Percentiles rank a stretch among this genome's conserved stretches.
Evolutionary conservation across 805 yeast species (phyloP).

Genomic region (Vanderwaltozyma yarrowii): DNA sequence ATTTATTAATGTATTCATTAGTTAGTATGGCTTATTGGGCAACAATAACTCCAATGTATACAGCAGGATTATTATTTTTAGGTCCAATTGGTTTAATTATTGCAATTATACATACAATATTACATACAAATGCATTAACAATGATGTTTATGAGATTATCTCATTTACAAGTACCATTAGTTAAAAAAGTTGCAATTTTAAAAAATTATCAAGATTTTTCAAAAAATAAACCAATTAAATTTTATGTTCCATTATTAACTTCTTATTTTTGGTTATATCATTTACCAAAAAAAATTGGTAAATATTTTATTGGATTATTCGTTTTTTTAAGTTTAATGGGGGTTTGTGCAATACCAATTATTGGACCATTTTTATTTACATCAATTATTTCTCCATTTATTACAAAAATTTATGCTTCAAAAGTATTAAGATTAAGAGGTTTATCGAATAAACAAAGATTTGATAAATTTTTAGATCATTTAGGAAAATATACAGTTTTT

Average conservation of each 20-base stretch:
- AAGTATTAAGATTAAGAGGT: conserved; percentile 14
- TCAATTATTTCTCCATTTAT: conserved; percentile 21
- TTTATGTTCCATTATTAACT: conserved; percentile 20
- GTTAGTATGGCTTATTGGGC: conserved; percentile 20
- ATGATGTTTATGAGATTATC: conserved; percentile 26
- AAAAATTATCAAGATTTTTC: conserved; percentile 2
- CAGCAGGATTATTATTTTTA: conserved; percentile 17
- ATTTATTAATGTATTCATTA: conserved; percentile 12
- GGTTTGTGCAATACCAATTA: conserved; percentile 21
- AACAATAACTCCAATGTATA: conserved; percentile 24
- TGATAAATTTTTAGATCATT: conserved; percentile 15
- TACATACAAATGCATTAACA: conserved; percentile 24
- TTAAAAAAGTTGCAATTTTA: conserved; percentile 6
- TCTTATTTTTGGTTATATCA: conserved; percentile 23
- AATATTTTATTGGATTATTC: conserved; percentile 12
- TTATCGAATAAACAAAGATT: conserved; percentile 13
- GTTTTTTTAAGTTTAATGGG: conserved; percentile 9
- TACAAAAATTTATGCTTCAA: conserved; percentile 21
- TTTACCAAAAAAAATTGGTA: conserved; percentile 18
- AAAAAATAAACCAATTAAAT: conserved; percentile 15
- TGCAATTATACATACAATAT: conserved; percentile 21
- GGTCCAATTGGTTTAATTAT: conserved; percentile 24
- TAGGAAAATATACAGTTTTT: conserved; percentile 24
- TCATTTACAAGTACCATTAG: conserved; percentile 15
- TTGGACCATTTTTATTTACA: conserved; percentile 24